Evolutionary conservation across 2,329 filamentous ascomycete species (phyloP).

Genomic region (Clarireedia paspali): DNA sequence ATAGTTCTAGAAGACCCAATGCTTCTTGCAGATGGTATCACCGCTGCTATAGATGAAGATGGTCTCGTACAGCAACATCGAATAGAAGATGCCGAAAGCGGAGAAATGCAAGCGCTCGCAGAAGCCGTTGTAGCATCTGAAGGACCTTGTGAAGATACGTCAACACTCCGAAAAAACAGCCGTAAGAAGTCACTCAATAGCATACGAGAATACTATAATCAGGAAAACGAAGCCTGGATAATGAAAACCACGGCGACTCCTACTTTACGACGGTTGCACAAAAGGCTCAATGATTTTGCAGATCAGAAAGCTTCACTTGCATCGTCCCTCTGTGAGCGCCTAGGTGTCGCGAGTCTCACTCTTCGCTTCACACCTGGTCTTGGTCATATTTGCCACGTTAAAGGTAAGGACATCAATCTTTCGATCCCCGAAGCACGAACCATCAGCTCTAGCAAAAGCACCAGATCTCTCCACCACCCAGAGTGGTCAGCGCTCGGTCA

Average conservation of each 20-base stretch:
- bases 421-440: constrained; percentile 34
- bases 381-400: constrained; percentile 87
- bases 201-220: constrained; percentile 49
- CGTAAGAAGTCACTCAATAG: constrained; percentile 39
- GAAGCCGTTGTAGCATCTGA: constrained; percentile 63
- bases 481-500: constrained; percentile 80
- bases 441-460: constrained; percentile 74
- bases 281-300: constrained; percentile 51
- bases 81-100: constrained; percentile 63
- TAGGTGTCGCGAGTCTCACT: constrained; percentile 58
- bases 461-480: constrained; percentile 73
- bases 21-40: constrained; percentile 63
- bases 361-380: constrained; percentile 82
- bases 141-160: constrained; percentile 49
- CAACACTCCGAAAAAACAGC: constrained; percentile 33
- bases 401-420: constrained; percentile 59
- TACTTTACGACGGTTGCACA: constrained; percentile 59
- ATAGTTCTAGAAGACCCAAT: constrained; percentile 61
- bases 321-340: constrained; percentile 50
- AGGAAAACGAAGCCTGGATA: constrained; percentile 54
- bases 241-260: constrained; percentile 64
- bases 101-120: constrained; percentile 64
- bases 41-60: constrained; percentile 82
- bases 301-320: constrained; percentile 54
- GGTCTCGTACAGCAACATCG: constrained; percentile 75